These are phyloP conservation scores for Truncatella angustata DNA, from an alignment of 2,329 filamentous ascomycete species.

Conservation along the genomic window DNA sequence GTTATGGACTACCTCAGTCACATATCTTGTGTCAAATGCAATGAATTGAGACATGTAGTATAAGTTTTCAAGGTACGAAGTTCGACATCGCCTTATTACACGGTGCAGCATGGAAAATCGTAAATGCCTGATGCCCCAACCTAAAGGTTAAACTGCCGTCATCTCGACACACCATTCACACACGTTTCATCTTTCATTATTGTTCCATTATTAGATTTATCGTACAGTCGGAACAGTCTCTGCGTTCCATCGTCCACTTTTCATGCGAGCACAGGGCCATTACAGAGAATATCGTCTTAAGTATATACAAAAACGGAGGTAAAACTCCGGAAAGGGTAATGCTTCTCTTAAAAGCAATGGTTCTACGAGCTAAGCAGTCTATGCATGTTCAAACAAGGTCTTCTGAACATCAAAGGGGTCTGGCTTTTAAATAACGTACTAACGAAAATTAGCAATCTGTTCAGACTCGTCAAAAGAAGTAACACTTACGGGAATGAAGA, in stretches of 20 bases:
- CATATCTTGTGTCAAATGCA: no score
- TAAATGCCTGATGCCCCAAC: no score
- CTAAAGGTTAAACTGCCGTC: no score
- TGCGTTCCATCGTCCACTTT: slow-evolving; percentile 1
- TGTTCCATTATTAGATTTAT: slow-evolving; percentile 6
- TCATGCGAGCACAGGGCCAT: neutral
- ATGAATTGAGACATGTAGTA: no score
- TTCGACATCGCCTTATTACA: no score
- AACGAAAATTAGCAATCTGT: neutral
- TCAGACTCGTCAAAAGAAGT: neutral
- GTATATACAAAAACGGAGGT: neutral
- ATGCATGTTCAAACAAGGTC: no score
- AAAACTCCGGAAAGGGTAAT: neutral
- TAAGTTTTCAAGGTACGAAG: no score
- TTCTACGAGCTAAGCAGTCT: neutral
- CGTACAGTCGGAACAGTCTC: slow-evolving; percentile 3
- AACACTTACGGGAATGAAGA: slow-evolving; percentile 61
- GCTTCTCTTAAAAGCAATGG: neutral
- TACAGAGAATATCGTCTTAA: neutral
- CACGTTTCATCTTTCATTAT: neutral
- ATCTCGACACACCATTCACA: no score
- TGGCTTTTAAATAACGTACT: slow-evolving; percentile 1
- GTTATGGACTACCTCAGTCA: no score
- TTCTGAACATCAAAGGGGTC: no score
- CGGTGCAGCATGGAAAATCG: no score